These are phyloP conservation scores for Ophiostoma sp. DNA, from an alignment of 2,329 filamentous ascomycete species.

Conservation along the genomic window DNA sequence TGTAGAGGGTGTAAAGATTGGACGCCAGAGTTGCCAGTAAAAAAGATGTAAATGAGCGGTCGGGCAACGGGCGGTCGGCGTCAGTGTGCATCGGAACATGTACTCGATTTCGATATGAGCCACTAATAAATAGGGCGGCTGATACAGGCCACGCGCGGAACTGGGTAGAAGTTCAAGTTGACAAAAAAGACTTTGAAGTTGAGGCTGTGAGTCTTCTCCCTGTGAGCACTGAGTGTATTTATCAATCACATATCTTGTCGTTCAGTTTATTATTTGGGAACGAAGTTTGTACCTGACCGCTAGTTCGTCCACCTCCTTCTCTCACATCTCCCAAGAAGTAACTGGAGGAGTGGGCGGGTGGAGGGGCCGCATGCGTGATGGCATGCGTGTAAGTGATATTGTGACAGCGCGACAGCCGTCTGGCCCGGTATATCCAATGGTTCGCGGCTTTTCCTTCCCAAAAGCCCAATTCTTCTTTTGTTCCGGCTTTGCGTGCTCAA, in stretches of 20 bases:
- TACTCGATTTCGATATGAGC: neutral
- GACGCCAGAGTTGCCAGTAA: neutral
- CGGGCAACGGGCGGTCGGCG: neutral
- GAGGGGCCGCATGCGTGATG: slow-evolving; percentile 11
- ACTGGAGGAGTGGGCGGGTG: slow-evolving; percentile 6
- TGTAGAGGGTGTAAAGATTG: slow-evolving; percentile 17
- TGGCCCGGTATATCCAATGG: slow-evolving; percentile 1
- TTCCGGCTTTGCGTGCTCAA: neutral
- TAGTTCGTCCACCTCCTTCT: slow-evolving; percentile 20
- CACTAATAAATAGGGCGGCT: neutral
- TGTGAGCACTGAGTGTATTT: neutral
- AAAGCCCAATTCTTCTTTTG: neutral
- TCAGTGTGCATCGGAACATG: neutral
- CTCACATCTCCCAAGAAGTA: neutral
- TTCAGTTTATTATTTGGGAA: neutral
- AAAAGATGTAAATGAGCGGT: slow-evolving; percentile 17
- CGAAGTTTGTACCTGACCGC: slow-evolving; percentile 21
- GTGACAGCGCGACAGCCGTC: neutral
- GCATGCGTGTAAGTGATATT: slow-evolving; percentile 21
- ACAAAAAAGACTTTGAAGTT: neutral
- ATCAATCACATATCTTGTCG: neutral
- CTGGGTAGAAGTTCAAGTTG: neutral
- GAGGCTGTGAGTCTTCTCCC: neutral
- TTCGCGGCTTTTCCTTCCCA: slow-evolving; percentile 16
- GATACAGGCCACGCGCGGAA: neutral